Base-by-base conservation (phyloP, 2,329 filamentous ascomycete species). In the Penicillium brevicompactum region DNA sequence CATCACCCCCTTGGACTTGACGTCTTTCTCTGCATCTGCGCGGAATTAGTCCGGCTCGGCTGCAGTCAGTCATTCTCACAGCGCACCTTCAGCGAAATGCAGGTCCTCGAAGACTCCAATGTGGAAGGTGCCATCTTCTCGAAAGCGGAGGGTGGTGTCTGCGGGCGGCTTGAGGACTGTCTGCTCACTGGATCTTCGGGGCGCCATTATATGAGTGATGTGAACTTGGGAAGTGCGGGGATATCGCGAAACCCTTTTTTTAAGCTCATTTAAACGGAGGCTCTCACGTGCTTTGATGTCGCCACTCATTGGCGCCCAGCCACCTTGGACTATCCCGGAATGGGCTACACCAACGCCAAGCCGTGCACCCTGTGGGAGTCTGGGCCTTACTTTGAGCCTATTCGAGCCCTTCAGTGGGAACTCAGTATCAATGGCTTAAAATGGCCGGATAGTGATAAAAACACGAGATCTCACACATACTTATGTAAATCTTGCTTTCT, bases 71-170 rank as follows among this genome's bases (percentile, higher is more conserved):
- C 37, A 16, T 14, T n/a, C 13, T n/a, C 10, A 22, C 27, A 11
- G 49, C 66, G 60, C 70, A 84, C 84, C 82, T 69, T 91, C 88
- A 11, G 87, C 88, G 65, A 88, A 88, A 67, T 91, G 88, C 7
- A 91, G 71, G 63, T 91, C 88, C 34, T 84, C 82, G 56, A 91
- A 87, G n/a, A 91, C 79, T 2, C 84, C 68, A 32, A 83, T 76
- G 13, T 80, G 76, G 49, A 83, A 80, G 7, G 63, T 67, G 13
- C 67, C 68, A 46, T 70, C 47, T 21, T 61, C 42, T 2, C 62
- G 58, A 22, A 70, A 70, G 18, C 57, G 64, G 1, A 69, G 58
- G 7, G 59, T 54, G 30, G 24, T 41, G 16, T 54, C 52, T 2
- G 5, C 24, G 10, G 32, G 41, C 13, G 46, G 10, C 30, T 32